A percentile compares a stretch with the other conserved stretches of the same genome.
phyloP scores from a whole-genome alignment of 345 rosid genomes.

The Eucalyptus regnans region DNA sequence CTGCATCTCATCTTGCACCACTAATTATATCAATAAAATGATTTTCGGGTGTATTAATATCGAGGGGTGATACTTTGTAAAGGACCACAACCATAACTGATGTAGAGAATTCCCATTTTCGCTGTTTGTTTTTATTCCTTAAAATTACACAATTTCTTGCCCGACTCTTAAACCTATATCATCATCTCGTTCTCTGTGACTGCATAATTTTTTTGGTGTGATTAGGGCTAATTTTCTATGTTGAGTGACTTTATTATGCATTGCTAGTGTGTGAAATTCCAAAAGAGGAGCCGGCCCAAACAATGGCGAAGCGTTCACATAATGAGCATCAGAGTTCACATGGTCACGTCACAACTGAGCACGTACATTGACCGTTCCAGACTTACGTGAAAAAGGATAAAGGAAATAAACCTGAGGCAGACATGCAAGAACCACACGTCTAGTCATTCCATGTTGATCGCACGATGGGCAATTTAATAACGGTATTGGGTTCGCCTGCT shows the following conservation, averaged over 20 bases:
- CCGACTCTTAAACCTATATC: too few relatives aligned
- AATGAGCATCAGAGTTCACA: too few relatives aligned
- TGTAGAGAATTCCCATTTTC: neutral
- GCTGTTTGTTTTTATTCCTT: neutral
- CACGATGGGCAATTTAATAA: neutral
- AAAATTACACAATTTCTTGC: too few relatives aligned
- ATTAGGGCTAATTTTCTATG: too few relatives aligned
- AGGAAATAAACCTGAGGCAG: neutral
- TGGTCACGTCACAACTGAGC: too few relatives aligned
- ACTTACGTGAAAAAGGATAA: neutral
- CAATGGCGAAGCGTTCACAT: too few relatives aligned
- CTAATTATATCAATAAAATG: neutral
- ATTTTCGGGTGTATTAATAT: neutral
- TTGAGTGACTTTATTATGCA: too few relatives aligned
- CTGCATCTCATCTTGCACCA: neutral
- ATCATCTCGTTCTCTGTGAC: too few relatives aligned
- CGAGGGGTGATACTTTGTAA: neutral
- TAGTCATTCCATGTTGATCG: neutral
- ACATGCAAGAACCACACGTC: neutral
- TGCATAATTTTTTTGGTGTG: too few relatives aligned
- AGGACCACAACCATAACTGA: neutral
- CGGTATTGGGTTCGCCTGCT: neutral
- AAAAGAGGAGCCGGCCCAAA: too few relatives aligned
- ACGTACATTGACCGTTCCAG: neutral
- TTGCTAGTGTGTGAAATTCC: too few relatives aligned